A percentile compares a stretch with the other conserved stretches of the same genome.
These are phyloP conservation scores for Sonneratia alba DNA, from an alignment of 345 rosid species.

Conservation along the genomic window DNA sequence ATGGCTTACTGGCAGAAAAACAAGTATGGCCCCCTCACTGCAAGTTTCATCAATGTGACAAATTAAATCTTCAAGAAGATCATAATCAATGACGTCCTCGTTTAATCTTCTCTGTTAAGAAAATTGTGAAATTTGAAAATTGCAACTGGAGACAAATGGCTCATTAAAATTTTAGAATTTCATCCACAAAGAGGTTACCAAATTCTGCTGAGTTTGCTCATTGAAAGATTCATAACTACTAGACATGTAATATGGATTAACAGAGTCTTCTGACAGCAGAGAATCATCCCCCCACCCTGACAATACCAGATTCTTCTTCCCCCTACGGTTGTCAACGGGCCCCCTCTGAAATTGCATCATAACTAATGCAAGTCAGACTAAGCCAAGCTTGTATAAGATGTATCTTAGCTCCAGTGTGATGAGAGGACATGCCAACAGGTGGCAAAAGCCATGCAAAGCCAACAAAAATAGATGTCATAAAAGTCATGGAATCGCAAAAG, in stretches of 20 bases:
- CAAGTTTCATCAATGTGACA: constrained; percentile 76
- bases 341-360: constrained; percentile 40
- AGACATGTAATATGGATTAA: constrained; percentile 58
- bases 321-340: constrained; percentile 62
- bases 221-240: constrained; percentile 50
- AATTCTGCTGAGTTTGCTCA: constrained; percentile 59
- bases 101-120: constrained; percentile 62
- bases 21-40: constrained; percentile 67
- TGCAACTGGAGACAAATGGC: constrained; percentile 9
- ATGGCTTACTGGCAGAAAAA: constrained; percentile 72
- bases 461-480: not conserved
- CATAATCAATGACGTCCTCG: constrained; percentile 78
- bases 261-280: constrained; percentile 54
- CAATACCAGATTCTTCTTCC: constrained; percentile 85
- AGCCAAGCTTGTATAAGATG: not conserved
- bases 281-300: constrained; percentile 92
- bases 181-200: constrained; percentile 38
- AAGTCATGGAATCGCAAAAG: not conserved
- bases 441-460: not conserved
- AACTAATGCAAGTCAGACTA: not conserved
- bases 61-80: constrained; percentile 84
- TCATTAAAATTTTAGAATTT: constrained; percentile 4
- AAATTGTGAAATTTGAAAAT: constrained; percentile 11
- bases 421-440: not conserved
- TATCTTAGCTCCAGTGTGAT: not conserved